These are phyloP conservation scores for Wallacemonas sp. DNA, from an alignment of 208 protist species.

Conservation along the genomic window DNA sequence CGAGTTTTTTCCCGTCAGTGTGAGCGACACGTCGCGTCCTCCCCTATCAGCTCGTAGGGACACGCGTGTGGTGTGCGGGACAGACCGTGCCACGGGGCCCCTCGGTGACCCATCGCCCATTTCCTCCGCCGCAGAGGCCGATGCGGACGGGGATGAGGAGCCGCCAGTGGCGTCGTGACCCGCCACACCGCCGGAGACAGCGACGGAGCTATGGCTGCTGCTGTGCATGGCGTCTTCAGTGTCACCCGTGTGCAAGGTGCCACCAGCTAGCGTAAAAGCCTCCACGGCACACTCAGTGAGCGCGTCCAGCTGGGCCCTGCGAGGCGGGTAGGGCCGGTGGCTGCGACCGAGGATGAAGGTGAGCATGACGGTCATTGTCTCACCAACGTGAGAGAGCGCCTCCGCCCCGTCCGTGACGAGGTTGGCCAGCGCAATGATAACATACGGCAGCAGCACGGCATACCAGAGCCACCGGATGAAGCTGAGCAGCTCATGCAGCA, in stretches of 20 bases:
- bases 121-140: background rate
- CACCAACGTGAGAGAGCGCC: conserved; percentile 37
- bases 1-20: too few relatives aligned
- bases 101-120: too few relatives aligned
- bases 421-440: conserved; percentile 37
- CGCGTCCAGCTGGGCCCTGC: conserved; percentile 10
- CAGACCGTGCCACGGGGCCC: too few relatives aligned
- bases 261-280: background rate
- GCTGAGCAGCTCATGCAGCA: conserved; percentile 24
- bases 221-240: background rate
- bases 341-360: conserved; percentile 69
- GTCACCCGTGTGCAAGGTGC: background rate
- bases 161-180: background rate
- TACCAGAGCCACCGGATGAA: conserved; percentile 44
- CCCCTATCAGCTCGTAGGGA: background rate
- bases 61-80: too few relatives aligned
- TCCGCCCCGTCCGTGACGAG: conserved; percentile 59
- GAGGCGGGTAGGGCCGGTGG: conserved; percentile 62
- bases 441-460: conserved; percentile 43
- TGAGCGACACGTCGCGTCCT: background rate
- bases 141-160: background rate
- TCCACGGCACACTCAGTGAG: conserved; percentile 12
- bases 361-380: conserved; percentile 55
- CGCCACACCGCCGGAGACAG: background rate
- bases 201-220: background rate